phyloP scores from a whole-genome alignment of 495 filamentous ascomycete species.

The Cladorrhinum samala region DNA sequence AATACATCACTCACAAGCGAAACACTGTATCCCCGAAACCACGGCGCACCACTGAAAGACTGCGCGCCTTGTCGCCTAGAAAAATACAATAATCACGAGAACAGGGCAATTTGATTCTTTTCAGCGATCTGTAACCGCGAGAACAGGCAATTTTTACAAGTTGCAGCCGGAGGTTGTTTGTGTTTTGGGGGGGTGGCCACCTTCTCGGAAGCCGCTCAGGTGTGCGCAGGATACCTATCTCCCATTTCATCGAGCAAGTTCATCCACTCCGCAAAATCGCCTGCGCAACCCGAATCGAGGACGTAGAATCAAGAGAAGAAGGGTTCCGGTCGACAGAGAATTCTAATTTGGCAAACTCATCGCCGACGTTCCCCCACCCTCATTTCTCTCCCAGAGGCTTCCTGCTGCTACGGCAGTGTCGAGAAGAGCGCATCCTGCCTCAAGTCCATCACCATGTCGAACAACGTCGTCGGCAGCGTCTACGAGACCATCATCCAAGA shows the following conservation, averaged over 20 bases:
- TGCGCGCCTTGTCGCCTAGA: conserved; percentile 19
- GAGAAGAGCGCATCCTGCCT: too few relatives aligned
- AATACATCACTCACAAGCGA: conserved; percentile 24
- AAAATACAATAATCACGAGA: conserved; percentile 18
- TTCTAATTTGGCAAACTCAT: not conserved
- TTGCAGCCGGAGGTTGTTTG: not conserved
- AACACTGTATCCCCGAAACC: conserved; percentile 20
- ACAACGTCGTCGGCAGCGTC: conserved; percentile 57
- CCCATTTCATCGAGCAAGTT: not conserved
- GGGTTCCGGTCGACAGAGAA: not conserved
- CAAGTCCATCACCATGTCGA: conserved; percentile 53
- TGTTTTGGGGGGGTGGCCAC: not conserved
- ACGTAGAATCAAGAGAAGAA: not conserved
- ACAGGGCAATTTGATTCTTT: conserved; percentile 3
- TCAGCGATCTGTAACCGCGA: conserved; percentile 5
- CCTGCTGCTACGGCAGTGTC: not conserved
- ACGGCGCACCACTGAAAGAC: conserved; percentile 22
- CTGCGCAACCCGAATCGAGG: not conserved
- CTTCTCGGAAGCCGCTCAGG: not conserved
- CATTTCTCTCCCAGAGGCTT: too few relatives aligned
- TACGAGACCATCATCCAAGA: conserved; percentile 89
- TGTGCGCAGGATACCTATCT: not conserved
- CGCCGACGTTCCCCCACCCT: too few relatives aligned
- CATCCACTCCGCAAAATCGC: conserved; percentile 1
- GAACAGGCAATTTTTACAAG: conserved; percentile 5